Evolutionary conservation across 768 basidiomycete species (phyloP).

Genomic region (Steccherinum ochraceum): DNA sequence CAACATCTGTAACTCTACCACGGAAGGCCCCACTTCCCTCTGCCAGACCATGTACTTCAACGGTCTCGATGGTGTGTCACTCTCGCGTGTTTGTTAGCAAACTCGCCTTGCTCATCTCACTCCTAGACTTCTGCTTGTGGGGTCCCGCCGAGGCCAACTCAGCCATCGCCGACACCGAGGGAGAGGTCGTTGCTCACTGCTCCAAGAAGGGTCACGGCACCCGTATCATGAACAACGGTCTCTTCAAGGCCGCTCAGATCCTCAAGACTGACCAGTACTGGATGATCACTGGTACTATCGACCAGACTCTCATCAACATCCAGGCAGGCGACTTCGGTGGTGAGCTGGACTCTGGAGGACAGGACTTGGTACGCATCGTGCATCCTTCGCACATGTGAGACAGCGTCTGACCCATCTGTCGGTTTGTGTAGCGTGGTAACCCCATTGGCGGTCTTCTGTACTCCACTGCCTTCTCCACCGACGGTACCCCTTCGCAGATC

Average conservation of each 20-base stretch:
- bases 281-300: constrained; percentile 55
- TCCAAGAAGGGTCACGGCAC: constrained; percentile 65
- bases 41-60: constrained; percentile 72
- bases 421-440: constrained; percentile 57
- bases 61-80: constrained; percentile 36
- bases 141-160: constrained; percentile 45
- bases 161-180: constrained; percentile 60
- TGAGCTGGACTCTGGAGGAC: constrained; percentile 72
- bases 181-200: constrained; percentile 71
- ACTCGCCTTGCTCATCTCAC: constrained; percentile 10
- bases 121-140: constrained; percentile 67
- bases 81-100: not conserved
- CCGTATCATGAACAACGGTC: constrained; percentile 63
- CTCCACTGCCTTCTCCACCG: constrained; percentile 47
- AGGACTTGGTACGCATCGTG: constrained; percentile 68
- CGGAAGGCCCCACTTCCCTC: constrained; percentile 49
- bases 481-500: constrained; percentile 44
- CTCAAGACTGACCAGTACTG: constrained; percentile 53
- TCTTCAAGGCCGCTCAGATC: constrained; percentile 60
- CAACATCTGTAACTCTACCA: constrained; percentile 63
- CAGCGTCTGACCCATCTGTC: not conserved
- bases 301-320: constrained; percentile 57
- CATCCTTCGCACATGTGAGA: constrained; percentile 10
- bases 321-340: constrained; percentile 55
- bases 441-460: constrained; percentile 69